These are phyloP conservation scores for Solanum sejunctum DNA, from an alignment of 257 asterid genomes.

Conservation along the genomic window DNA sequence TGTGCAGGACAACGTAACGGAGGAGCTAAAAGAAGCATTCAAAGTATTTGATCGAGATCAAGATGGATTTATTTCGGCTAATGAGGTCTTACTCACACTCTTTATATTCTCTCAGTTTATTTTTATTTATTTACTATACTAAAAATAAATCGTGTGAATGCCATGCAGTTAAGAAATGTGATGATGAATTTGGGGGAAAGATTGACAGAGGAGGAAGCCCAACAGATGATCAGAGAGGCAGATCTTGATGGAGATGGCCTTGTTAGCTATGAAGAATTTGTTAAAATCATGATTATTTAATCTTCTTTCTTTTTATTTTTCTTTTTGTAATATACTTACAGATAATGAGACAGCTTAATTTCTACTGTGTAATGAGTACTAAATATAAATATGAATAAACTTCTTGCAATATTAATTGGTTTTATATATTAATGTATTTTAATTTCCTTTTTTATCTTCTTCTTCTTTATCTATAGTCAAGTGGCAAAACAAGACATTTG, in stretches of 20 bases:
- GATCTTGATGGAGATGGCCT: constrained; percentile 65
- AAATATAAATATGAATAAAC: background rate
- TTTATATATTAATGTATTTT: background rate
- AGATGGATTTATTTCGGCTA: constrained; percentile 65
- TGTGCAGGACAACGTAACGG: constrained; percentile 34
- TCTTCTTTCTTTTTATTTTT: background rate
- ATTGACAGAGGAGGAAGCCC: constrained; percentile 57
- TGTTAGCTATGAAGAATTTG: constrained; percentile 59
- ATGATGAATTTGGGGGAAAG: constrained; percentile 69
- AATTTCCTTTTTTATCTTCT: background rate
- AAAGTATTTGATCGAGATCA: constrained; percentile 68
- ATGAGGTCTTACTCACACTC: constrained; percentile 24
- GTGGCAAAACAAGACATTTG: background rate
- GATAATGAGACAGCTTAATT: background rate
- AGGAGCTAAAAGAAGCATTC: constrained; percentile 61
- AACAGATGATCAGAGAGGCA: constrained; percentile 62
- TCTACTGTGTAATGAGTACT: background rate
- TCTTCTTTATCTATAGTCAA: background rate
- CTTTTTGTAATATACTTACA: background rate
- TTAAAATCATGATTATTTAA: constrained; percentile 35
- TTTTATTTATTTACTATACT: background rate
- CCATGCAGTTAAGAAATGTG: constrained; percentile 61
- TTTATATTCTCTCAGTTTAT: too few relatives aligned
- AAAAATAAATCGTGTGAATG: background rate
- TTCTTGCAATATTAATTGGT: background rate